phyloP scores from a whole-genome alignment of 2,329 filamentous ascomycete species.

The Orbilia brochopaga region DNA sequence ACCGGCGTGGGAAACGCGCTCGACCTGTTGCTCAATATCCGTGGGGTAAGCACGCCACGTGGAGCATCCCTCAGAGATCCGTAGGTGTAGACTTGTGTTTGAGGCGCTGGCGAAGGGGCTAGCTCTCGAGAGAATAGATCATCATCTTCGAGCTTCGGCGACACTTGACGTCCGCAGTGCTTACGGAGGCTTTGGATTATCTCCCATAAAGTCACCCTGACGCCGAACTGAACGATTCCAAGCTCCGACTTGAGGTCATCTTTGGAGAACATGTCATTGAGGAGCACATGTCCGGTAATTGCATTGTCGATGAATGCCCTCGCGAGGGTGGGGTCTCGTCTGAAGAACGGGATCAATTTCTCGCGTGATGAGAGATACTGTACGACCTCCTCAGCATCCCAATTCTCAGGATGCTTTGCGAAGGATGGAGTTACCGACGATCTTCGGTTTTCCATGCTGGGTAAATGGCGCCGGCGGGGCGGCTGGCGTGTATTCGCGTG shows the following conservation, averaged over 20 bases:
- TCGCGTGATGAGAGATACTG: slow-evolving; percentile 9
- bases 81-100: slow-evolving; percentile 24
- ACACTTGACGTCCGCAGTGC: not conserved
- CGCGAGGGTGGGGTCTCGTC: not conserved
- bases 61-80: slow-evolving; percentile 4
- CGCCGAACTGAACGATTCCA: slow-evolving; percentile 13
- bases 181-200: slow-evolving; percentile 16
- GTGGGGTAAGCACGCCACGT: not conserved
- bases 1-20: no score
- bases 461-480: no score
- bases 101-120: not conserved
- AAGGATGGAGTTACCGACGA: not conserved
- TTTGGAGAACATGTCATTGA: slow-evolving; percentile 6
- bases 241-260: slow-evolving; percentile 11
- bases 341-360: no score
- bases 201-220: slow-evolving; percentile 10
- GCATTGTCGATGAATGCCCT: slow-evolving; percentile 21
- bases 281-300: slow-evolving; percentile 19
- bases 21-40: no score
- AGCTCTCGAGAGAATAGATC: slow-evolving; percentile 9
- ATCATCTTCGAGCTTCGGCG: slow-evolving; percentile 1
- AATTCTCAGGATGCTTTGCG: slow-evolving; percentile 32
- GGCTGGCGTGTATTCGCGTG: no score
- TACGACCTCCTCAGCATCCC: slow-evolving; percentile 28
- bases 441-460: no score